Base-by-base conservation (phyloP, 371 early-diverging fungal species). In the Mortierella sp. region DNA sequence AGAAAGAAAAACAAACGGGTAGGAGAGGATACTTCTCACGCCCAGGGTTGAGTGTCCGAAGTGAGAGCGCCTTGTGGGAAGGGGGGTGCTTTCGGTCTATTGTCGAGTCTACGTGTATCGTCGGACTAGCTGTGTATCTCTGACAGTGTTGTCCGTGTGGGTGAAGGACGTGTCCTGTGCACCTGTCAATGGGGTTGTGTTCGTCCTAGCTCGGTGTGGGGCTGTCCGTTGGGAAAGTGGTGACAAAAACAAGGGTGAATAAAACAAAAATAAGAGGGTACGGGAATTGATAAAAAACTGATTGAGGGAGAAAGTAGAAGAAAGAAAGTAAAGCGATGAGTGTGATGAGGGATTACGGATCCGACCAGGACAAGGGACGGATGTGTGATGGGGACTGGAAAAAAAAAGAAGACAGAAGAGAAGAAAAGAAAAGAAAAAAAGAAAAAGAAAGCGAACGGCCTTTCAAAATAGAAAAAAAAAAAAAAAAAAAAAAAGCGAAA, bases 11-110 rank as follows among this genome's bases (percentile, higher is more conserved):
- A 37, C 19, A 7, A n/a, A 34, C 11, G n/a, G 24, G 22, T 6
- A n/a, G 16, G 39, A 40, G n/a, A 26, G 50, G 11, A 24, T 48
- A 52, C 37, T 52, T 39, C n/a, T 68, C 58, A 58, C 34, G 58
- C 58, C 58, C 34, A 34, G 34, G 34, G 34, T 58, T 58, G 37
- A 58, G 58, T 58, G 34, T 58, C 58, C 58, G 34, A 58, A 58
- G 58, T 14, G 16, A 55, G 29, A 14, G 24, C 50, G 50, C 7
- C 50, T 4, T 8, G 8, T n/a, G 50, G 22, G 61, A 37, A 22
- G 55, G 39, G n/a, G 39, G 29, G 29, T n/a, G n/a, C n/a, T n/a
- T n/a, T n/a, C n/a, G n/a, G n/a, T n/a, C n/a, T n/a, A n/a, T n/a
- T n/a, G n/a, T n/a, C n/a, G n/a, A n/a, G n/a, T n/a, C n/a, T n/a